Evolutionary conservation across 108 stramenopile species (phyloP).

Genomic region (Stephanodiscus triporus): DNA sequence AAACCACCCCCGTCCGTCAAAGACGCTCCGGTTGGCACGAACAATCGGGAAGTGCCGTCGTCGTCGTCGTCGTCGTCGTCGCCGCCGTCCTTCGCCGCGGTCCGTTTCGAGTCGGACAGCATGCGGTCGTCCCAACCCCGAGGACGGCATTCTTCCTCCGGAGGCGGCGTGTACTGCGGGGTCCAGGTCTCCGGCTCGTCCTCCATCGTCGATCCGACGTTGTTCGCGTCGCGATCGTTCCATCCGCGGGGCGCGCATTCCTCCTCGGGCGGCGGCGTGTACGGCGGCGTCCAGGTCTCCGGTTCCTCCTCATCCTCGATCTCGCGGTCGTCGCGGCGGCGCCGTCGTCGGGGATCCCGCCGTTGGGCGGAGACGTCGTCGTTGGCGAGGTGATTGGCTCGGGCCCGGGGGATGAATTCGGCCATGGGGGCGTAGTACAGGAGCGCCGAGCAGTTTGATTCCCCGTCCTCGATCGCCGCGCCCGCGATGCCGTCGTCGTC

Average conservation of each 20-base stretch:
- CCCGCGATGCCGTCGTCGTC: background rate
- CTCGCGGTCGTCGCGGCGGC: conserved; percentile 3
- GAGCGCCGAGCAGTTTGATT: conserved; percentile 24
- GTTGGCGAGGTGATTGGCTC: conserved; percentile 50
- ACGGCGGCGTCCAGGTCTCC: conserved; percentile 51
- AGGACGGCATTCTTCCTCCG: conserved; percentile 39
- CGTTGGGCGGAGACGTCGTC: conserved; percentile 24
- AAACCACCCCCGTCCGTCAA: background rate
- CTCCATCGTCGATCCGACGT: background rate
- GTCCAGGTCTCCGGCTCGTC: conserved; percentile 33
- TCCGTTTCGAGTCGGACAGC: background rate
- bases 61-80: background rate
- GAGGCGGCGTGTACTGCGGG: conserved; percentile 51
- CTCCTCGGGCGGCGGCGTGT: conserved; percentile 47
- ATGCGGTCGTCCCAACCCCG: conserved; percentile 18
- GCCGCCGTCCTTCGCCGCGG: background rate
- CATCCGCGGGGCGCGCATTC: conserved; percentile 35
- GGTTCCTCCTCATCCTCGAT: background rate
- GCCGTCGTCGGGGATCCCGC: conserved; percentile 16
- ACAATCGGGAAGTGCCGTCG: conserved; percentile 18
- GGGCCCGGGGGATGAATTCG: conserved; percentile 27
- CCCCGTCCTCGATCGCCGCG: conserved; percentile 11
- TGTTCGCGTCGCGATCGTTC: background rate
- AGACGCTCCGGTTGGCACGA: conserved; percentile 15
- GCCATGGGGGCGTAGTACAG: conserved; percentile 37